phyloP scores from a whole-genome alignment of 192 early-diverging fungal species.

The Coemansia sp. region DNA sequence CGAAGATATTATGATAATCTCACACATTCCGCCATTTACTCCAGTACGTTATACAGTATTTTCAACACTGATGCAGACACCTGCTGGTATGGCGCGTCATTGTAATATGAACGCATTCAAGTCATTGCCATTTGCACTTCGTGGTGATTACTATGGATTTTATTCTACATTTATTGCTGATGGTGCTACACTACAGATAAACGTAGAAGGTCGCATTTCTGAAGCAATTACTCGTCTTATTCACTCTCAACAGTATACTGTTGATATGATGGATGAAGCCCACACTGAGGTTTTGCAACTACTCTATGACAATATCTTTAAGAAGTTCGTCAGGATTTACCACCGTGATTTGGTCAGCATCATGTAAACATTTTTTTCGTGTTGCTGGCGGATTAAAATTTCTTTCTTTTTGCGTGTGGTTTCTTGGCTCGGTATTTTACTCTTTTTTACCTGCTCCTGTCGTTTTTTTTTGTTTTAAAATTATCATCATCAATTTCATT shows the following conservation, averaged over 20 bases:
- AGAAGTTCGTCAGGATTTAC: conserved; percentile 55
- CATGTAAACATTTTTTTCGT: conserved; percentile 15
- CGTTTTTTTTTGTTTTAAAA: neutral
- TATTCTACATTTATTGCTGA: conserved; percentile 56
- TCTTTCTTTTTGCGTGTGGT: neutral
- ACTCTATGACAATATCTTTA: conserved; percentile 58
- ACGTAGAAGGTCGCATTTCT: conserved; percentile 49
- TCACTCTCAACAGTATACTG: conserved; percentile 52
- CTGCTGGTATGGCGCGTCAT: conserved; percentile 43
- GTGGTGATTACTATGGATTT: conserved; percentile 56
- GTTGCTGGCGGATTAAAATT: neutral
- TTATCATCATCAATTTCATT: neutral
- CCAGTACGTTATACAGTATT: conserved; percentile 49
- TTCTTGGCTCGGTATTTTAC: neutral
- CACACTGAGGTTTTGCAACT: conserved; percentile 58
- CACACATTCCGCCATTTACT: conserved; percentile 53
- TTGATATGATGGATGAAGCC: conserved; percentile 59
- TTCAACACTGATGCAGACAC: conserved; percentile 49
- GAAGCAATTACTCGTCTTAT: conserved; percentile 50
- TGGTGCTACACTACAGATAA: conserved; percentile 52
- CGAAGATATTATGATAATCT: conserved; percentile 53
- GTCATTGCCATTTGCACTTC: conserved; percentile 52
- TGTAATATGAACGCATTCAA: conserved; percentile 53
- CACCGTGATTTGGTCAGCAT: conserved; percentile 50
- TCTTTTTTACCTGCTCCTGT: neutral